Conservation (phyloP, 305 asterid genomes). For the Solanum aculeatissimum region DNA sequence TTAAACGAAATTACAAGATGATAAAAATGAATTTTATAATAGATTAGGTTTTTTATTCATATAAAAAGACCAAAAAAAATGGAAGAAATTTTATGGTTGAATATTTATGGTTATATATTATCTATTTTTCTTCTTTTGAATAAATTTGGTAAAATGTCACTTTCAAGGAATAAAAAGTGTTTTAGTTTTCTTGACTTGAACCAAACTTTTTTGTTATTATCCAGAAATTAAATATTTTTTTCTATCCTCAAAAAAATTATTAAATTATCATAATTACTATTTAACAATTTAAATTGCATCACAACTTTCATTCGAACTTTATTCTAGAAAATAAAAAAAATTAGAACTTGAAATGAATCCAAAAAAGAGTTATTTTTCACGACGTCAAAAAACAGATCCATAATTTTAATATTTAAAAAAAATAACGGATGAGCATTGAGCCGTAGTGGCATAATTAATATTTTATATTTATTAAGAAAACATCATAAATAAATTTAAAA, state of each 20-base stretch:
- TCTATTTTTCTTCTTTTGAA: not conserved
- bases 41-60: not conserved
- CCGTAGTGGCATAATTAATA: no score
- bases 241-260: not conserved
- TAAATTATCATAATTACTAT: rapidly evolving
- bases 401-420: not conserved
- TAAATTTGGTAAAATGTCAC: not conserved
- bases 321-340: no score
- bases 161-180: not conserved
- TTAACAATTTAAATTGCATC: not conserved
- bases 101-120: not conserved
- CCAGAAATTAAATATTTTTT: not conserved
- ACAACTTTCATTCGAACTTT: no score
- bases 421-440: no score
- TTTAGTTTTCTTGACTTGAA: not conserved
- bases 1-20: no score
- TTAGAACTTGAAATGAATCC: no score
- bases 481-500: not conserved
- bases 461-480: not conserved
- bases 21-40: no score
- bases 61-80: not conserved
- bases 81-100: not conserved
- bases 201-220: not conserved
- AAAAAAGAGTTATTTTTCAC: no score
- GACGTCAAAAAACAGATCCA: not conserved